Conservation (phyloP, 192 early-diverging fungal species). For the Haplosporangium gracile region DNA sequence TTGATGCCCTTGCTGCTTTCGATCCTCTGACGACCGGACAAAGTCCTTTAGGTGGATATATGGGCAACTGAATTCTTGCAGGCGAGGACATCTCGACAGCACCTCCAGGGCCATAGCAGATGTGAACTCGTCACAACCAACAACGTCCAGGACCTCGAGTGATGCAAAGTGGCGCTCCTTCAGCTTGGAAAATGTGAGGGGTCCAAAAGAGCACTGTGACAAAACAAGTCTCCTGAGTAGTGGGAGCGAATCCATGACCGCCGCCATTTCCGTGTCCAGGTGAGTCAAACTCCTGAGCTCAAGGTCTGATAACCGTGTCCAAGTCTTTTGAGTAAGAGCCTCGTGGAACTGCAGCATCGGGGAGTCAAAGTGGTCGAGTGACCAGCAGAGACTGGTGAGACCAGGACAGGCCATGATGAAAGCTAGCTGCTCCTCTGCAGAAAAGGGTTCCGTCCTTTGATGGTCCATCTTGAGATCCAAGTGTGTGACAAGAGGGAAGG, state of each 20-base stretch:
- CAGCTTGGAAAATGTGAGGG: not conserved
- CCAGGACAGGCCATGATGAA: not conserved
- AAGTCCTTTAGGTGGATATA: not conserved
- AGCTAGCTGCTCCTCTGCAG: not conserved
- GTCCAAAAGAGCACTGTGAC: not conserved
- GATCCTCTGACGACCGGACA: not conserved
- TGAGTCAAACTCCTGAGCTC: not conserved
- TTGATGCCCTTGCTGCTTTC: not conserved
- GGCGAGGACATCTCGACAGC: not conserved
- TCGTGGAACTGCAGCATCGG: not conserved
- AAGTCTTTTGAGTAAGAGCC: not conserved
- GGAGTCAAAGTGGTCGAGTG: not conserved
- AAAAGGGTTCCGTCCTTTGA: not conserved
- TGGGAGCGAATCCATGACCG: not conserved
- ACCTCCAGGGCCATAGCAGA: not conserved
- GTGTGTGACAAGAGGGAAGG: not conserved
- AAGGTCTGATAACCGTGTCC: not conserved
- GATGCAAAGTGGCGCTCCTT: not conserved
- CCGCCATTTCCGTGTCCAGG: not conserved
- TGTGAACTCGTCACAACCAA: not conserved
- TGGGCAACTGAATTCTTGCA: not conserved
- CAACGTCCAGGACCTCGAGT: not conserved
- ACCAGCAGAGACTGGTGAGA: conserved; percentile 1
- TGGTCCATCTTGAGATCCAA: not conserved
- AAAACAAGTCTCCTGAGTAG: not conserved